Evolutionary conservation across 108 stramenopile genomes (phyloP), one percentile per base, ranked within the genome.

Genomic region (Halocafeteria seosinensis): DNA sequence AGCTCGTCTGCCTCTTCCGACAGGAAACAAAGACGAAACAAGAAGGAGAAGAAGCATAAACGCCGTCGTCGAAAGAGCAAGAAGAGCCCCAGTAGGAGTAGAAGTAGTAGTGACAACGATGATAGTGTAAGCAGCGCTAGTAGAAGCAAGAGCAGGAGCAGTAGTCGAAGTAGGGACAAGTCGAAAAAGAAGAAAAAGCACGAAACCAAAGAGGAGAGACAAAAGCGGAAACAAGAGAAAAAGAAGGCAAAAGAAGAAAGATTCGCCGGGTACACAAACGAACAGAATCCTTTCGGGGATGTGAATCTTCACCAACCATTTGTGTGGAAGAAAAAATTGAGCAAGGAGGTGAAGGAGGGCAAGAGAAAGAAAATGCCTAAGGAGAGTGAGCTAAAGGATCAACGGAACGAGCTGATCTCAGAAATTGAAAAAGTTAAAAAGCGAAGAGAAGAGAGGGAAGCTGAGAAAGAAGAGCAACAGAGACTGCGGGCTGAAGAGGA

Each of bases 251-350:
- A 9, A 21, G 23, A 26, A 1, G 0, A 12, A 61, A 11, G 34
- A 26, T 68, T 0, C 34, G 38, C 0, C 67, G 91, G 94, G 13
- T 99, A 99, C 78, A 90, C 91, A 1, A 83, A 90, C 63, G 92
- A 99, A 38, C 84, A 88, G 17, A 99, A 99, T 74, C 97, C 97
- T 5, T 99, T 96, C 64, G 85, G 92, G 3, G 97, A 99, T 72
- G 80, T 89, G n/a, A 90, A 95, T 64, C 73, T 99, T 24, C 83
- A 87, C 55, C 83, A 90, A 65, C 84, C 75, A 32, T 99, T 99
- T 67, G 80, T 85, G 2, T 99, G 97, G 97, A 86, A 80, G 67
- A 92, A 92, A 71, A 89, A 85, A 75, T 76, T 84, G 67, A 79
- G 82, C 64, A n/a, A 2, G 57, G 17, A 6, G 57, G 36, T 59